Evolutionary conservation across 371 early-diverging fungal genomes (phyloP), one percentile per base, ranked within the genome.

Genomic region (Dichotomocladium elegans): DNA sequence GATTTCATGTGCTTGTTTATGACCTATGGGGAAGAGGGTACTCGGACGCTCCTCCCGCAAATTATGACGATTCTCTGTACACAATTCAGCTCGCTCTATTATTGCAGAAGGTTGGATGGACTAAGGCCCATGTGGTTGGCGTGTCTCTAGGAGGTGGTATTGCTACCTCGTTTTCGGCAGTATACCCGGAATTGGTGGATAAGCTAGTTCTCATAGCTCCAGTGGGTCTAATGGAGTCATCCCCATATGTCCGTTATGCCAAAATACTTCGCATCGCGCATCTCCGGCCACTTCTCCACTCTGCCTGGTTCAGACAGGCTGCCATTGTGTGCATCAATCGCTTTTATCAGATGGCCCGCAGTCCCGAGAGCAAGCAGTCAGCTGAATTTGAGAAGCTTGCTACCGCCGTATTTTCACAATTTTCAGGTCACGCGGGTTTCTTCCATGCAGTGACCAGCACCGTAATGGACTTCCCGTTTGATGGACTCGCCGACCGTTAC

Each of bases 1-100:
- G 77, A 17, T 70, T 72, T 43, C 61, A 64, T 42, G 80, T 84
- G 2, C 60, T 81, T 4, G 53, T 72, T 1, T 84, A 73, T 60
- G 84, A 75, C 31, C 42, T 74, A 12, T 84, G 76, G 69, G 85
- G 85, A 9, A 46, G 80, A 28, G 85, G 82, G 0, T 81, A 71
- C 41, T 64, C 73, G 5, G 76, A 72, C 25, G 65, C 80, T 1
- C 85, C 85, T 12, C 58, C 72, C 15, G 43, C 57, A 0, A 24
- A 33, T 8, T 80, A 76, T 35, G 65, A 74, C 40, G 74, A 79
- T 29, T 54, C 66, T 3, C 59, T 82, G 1, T 80, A 74, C 46
- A 73, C 72, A 11, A 55, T 66, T 3, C 85, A 84, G 43, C 42
- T 81, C 6, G 67, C 68, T 3, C 57, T 69, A 26, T 43, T 84